phyloP scores from a whole-genome alignment of 177 flowering plant genomes.

The Vitis hybrid region DNA sequence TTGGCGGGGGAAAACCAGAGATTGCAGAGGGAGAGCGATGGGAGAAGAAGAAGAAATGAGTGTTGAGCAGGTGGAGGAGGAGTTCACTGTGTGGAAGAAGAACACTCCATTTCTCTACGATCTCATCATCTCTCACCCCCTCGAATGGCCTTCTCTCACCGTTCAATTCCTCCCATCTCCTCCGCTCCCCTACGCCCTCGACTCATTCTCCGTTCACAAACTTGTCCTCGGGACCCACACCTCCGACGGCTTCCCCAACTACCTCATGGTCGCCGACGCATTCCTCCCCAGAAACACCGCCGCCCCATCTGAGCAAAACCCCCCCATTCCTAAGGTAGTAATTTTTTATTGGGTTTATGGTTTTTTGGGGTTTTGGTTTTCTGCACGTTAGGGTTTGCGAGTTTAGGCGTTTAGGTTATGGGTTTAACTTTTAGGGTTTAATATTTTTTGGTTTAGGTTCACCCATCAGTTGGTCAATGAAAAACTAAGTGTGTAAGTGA shows the following conservation, averaged over 20 bases:
- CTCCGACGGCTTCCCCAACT: slow-evolving; percentile 68
- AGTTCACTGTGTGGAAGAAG: slow-evolving; percentile 85
- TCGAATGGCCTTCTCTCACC: slow-evolving; percentile 96
- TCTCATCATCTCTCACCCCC: slow-evolving; percentile 74
- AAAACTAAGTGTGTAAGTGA: no score
- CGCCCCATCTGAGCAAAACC: slow-evolving; percentile 18
- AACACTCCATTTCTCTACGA: slow-evolving; percentile 90
- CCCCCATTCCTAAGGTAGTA: slow-evolving; percentile 26
- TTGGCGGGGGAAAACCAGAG: slow-evolving; percentile 2
- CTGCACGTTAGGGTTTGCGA: background rate
- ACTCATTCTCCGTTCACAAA: slow-evolving; percentile 47
- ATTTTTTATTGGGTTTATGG: background rate
- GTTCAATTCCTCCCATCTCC: slow-evolving; percentile 74
- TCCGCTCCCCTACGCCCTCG: slow-evolving; percentile 23
- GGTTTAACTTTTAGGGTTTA: background rate
- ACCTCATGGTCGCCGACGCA: slow-evolving; percentile 77
- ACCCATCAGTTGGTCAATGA: no score
- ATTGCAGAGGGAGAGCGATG: slow-evolving; percentile 22
- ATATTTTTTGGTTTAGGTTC: no score
- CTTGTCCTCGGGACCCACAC: slow-evolving; percentile 92
- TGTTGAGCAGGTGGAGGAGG: slow-evolving; percentile 52
- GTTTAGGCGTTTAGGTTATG: background rate
- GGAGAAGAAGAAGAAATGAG: slow-evolving; percentile 30
- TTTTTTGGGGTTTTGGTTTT: background rate
- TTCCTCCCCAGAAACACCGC: slow-evolving; percentile 36